Base-by-base conservation (phyloP, 2,329 filamentous ascomycete species). In the Cercospora sp. region DNA sequence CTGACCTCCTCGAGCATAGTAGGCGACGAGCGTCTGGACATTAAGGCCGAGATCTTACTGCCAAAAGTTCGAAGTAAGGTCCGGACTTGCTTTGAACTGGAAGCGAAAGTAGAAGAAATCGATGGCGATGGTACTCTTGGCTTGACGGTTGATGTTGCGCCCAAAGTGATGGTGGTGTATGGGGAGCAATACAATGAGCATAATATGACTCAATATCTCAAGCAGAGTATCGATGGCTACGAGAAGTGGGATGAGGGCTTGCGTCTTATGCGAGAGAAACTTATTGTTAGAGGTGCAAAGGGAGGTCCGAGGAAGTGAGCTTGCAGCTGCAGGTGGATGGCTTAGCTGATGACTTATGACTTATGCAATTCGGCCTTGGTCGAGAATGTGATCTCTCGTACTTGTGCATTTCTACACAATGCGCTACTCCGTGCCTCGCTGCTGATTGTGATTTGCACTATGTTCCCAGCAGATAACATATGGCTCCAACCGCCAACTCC, bases 141-240 rank as follows among this genome's bases (percentile, higher is more conserved):
- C 13, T 80, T 91, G 26, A 80, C 80, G 5, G 83, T 85, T 1
- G 68, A 65, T 4, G 69, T 76, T 5, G 68, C 68, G 48, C 71
- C 76, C 0, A 81, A 81, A 23, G 90, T 88, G 0, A 84, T 82
- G 63, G 87, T 94, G 1, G 82, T 93, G 2, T 95, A 95, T 76
- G 92, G 92, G 0, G 91, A 94, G 79, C 84, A 86, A 68, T 93
- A 94, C 78, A 91, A 92, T 71, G 87, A 89, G 71, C 86, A 83
- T 60, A 93, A 92, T 79, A 89, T 95, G 82, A 83, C 81, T n/a
- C 90, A 92, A 65, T 93, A 91, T 72, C 76, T 95, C 70, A 78
- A 60, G 82, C 63, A 12, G 84, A 85, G 40, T 84, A 85, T 77
- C 80, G 90, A 69, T 51, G 60, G 57, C 9, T 40, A 53, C 20